These are phyloP conservation scores for Paspalum notatum DNA, from an alignment of 176 grass and related monocot genomes.

Conservation along the genomic window DNA sequence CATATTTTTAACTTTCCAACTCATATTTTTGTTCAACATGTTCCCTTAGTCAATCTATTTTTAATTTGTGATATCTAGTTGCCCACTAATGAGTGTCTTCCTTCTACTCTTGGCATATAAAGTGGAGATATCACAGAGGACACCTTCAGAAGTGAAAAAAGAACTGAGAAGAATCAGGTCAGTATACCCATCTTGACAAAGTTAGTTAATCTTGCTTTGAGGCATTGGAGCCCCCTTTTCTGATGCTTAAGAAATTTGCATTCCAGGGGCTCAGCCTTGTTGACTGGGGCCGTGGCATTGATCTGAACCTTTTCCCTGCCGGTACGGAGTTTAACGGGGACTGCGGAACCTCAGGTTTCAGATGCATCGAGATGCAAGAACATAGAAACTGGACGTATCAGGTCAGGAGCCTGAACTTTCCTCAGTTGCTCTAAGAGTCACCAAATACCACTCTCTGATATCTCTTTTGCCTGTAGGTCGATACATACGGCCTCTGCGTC, in stretches of 20 bases:
- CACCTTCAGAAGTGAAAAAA: slow-evolving; percentile 64
- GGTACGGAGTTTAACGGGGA: slow-evolving; percentile 65
- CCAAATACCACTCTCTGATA: neutral
- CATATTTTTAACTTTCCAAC: neutral
- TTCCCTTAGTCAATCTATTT: slow-evolving; percentile 7
- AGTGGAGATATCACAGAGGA: slow-evolving; percentile 72
- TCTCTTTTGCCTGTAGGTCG: slow-evolving; percentile 47
- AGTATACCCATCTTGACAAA: slow-evolving; percentile 28
- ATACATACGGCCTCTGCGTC: slow-evolving; percentile 80
- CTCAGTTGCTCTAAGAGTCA: neutral
- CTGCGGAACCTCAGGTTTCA: slow-evolving; percentile 78
- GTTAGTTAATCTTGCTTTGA: neutral
- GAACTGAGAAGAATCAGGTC: slow-evolving; percentile 70
- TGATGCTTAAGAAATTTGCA: slow-evolving; percentile 31
- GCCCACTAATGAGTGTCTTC: slow-evolving; percentile 18
- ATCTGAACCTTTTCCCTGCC: slow-evolving; percentile 66
- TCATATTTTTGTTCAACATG: neutral
- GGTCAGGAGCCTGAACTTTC: slow-evolving; percentile 33
- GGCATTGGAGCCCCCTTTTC: neutral
- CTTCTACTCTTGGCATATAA: slow-evolving; percentile 35
- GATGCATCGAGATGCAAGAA: slow-evolving; percentile 88
- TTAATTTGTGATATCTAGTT: neutral
- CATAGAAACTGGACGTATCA: slow-evolving; percentile 73
- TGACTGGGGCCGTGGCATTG: slow-evolving; percentile 91
- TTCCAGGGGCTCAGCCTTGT: slow-evolving; percentile 91